Percentiles rank a stretch among this genome's conserved stretches.
These are phyloP conservation scores for Neurospora sp. DNA, from an alignment of 495 filamentous ascomycete species.

Conservation along the genomic window DNA sequence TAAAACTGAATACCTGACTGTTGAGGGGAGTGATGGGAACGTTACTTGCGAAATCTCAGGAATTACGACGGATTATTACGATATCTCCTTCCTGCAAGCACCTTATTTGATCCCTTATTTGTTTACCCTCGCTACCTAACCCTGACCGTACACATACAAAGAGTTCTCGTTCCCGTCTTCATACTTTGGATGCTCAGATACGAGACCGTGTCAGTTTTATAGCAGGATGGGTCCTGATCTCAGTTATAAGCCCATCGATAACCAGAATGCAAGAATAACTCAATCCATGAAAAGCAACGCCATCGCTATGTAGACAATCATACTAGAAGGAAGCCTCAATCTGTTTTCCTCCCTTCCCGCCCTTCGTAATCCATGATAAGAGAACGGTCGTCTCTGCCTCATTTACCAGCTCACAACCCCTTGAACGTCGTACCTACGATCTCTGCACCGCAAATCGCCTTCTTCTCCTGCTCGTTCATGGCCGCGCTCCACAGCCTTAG, in stretches of 20 bases:
- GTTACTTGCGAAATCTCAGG: not conserved
- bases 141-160: not conserved
- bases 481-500: slow-evolving; percentile 23
- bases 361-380: not conserved
- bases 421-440: slow-evolving; percentile 33
- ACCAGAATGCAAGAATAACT: not conserved
- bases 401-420: slow-evolving; percentile 10
- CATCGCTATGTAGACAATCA: not conserved
- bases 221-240: not conserved
- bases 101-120: not conserved
- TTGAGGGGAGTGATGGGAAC: not conserved
- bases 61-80: not conserved
- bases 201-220: not conserved
- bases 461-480: slow-evolving; percentile 29
- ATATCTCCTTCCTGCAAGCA: not conserved
- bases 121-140: not conserved
- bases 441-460: slow-evolving; percentile 35
- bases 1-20: not conserved
- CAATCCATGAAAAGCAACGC: not conserved
- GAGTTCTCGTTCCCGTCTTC: not conserved
- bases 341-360: not conserved
- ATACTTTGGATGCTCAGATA: not conserved
- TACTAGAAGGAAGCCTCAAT: not conserved
- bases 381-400: not conserved
- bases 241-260: not conserved